Evolutionary conservation across 805 yeast genomes (phyloP), one percentile per base, ranked within the genome.

Genomic region (Nakazawaea molendinolei): DNA sequence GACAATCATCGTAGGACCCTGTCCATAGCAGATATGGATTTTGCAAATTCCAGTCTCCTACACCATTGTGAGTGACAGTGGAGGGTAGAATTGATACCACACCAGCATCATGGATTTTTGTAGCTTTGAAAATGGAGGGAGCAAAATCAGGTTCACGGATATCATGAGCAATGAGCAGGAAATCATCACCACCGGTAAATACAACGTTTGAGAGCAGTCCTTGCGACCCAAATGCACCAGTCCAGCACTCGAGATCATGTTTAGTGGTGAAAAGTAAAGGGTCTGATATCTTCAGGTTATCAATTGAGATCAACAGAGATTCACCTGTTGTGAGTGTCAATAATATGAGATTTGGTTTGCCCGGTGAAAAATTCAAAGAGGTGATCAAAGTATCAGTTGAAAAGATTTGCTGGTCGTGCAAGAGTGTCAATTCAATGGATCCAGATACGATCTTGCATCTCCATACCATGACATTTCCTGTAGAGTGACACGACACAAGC

Each of bases 151-250:
- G 48, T 63, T 49, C 42, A 42, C 81, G 60, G 8, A 69, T 35
- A 55, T 89, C 97, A 51, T 80, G 86, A 1, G 89, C 89, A 21
- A 79, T 74, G 10, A 90, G 59, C 12, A 66, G 60, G 5, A 82
- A 70, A 58, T 92, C 97, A 53, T 90, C 98, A 12, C 97, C 97
- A 4, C 97, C 98, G 3, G 87, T 75, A 46, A 79, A 82, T 0
- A 86, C 63, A 1, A 85, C 75, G 39, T 76, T 59, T 12, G 63
- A 52, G 28, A 80, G 52, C 3, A 70, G 71, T 6, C 73, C 72
- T 17, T 61, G 44, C 30, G 67, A 68, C 7, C 85, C 87, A 59
- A 78, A 84, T 2, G 74, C 74, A 5, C 86, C 84, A 5, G 83
- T 84, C 97, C 97, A 89, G 41, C 95, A 85, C 55, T 90, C 96